Evolutionary conservation across 208 protist genomes (phyloP), one percentile per base, ranked within the genome.

Genomic region (Endotrypanum monterogeii): DNA sequence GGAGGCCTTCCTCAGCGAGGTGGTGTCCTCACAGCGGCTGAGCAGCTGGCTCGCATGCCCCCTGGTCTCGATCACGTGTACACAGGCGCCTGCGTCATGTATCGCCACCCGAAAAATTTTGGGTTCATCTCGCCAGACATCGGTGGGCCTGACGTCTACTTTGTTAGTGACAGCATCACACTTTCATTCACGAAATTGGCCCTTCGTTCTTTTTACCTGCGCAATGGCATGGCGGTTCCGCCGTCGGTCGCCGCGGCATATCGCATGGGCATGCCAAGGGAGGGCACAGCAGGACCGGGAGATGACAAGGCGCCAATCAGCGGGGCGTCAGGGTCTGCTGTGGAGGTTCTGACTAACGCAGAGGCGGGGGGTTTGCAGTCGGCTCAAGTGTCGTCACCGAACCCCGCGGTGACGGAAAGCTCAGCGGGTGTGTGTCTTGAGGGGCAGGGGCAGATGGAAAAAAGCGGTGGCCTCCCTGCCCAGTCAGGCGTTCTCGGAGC

Each of bases 71-170:
- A 81, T 28, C 78, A 65, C 20, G 63, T 86, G 25, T 88, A 93
- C 79, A 68, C 73, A 7, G 92, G 92, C 9, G 44, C 67, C 30
- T 91, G 86, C 65, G 92, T 86, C 57, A 87, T 91, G 81, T 89
- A 92, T 41, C 88, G 88, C 12, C 70, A 76, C 16, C 75, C 66
- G 30, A 93, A 92, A 51, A 83, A 80, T 52, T 96, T 93, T 73
- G 92, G 92, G 61, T 96, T 96, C 63, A 76, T 96, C 63, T 70
- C 86, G 23, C 89, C 92, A 3, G 85, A 90, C 51, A 14, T 91
- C 2, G 92, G 92, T 14, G 89, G 89, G 4, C 92, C 92, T 0
- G 92, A 96, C 73, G 82, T 96, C 8, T 96, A 94, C 84, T 96
- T 96, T 65, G 87, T 84, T 16, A 75, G 76, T 16, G 82, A 92